These are phyloP conservation scores for Furculomyces boomerangus DNA, from an alignment of 371 early-diverging fungal genomes.

Conservation along the genomic window DNA sequence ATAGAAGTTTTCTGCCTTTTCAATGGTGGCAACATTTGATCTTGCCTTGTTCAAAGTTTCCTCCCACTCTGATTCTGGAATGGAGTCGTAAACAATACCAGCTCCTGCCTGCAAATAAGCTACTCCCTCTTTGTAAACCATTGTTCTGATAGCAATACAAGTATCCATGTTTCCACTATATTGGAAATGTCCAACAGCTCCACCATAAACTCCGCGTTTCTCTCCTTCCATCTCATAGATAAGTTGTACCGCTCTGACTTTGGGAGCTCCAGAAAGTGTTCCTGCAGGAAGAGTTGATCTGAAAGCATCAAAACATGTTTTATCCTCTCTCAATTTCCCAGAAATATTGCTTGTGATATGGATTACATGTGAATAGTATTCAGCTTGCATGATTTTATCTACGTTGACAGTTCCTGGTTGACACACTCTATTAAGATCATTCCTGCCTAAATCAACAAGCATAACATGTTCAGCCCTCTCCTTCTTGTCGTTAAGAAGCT, in stretches of 20 bases:
- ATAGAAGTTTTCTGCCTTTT: constrained; percentile 60
- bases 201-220: constrained; percentile 91
- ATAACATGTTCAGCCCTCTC: constrained; percentile 93
- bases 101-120: constrained; percentile 92
- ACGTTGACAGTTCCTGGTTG: constrained; percentile 77
- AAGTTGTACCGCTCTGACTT: constrained; percentile 87
- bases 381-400: constrained; percentile 90
- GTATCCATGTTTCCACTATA: constrained; percentile 87
- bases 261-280: constrained; percentile 93
- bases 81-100: constrained; percentile 90
- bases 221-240: constrained; percentile 76
- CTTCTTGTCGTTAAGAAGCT: constrained; percentile 71
- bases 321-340: constrained; percentile 66
- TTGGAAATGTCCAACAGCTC: constrained; percentile 87
- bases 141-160: constrained; percentile 92
- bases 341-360: constrained; percentile 90
- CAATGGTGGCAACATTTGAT: constrained; percentile 72
- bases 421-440: constrained; percentile 91
- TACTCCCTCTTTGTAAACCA: constrained; percentile 86
- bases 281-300: constrained; percentile 94
- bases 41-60: constrained; percentile 90
- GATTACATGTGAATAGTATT: constrained; percentile 92
- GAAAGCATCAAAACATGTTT: constrained; percentile 87
- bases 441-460: constrained; percentile 95
- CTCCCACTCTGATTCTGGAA: constrained; percentile 75